Evolutionary conservation across 371 early-diverging fungal genomes (phyloP).

Genomic region (Mucor racemosus): DNA sequence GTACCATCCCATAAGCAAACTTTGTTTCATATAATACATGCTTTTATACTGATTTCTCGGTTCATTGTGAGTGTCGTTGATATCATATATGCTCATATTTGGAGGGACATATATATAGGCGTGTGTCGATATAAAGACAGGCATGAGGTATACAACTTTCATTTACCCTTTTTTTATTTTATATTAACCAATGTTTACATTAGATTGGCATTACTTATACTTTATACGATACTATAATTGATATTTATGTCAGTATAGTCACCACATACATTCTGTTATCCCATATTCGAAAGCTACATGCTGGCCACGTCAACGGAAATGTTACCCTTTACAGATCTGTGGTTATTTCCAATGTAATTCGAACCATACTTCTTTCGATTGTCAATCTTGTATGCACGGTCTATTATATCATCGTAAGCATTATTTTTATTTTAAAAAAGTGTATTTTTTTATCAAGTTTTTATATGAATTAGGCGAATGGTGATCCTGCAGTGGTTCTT

Average conservation of each 20-base stretch:
- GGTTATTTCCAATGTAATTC: conserved; percentile 12
- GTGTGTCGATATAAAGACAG: conserved; percentile 10
- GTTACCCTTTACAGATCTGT: conserved; percentile 10
- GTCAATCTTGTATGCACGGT: conserved; percentile 3
- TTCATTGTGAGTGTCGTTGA: not conserved
- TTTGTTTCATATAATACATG: not conserved
- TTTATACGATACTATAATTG: not conserved
- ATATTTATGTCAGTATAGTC: conserved; percentile 12
- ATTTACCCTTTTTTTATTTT: not conserved
- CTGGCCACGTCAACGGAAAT: not conserved
- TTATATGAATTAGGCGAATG: not conserved
- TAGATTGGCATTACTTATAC: conserved; percentile 11
- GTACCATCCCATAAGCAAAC: not conserved
- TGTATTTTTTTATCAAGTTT: no score
- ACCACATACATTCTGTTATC: not conserved
- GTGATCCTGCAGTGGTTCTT: not conserved
- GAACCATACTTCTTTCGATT: conserved; percentile 5
- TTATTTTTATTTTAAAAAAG: no score
- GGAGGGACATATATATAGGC: not conserved
- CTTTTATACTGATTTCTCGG: not conserved
- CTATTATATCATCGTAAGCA: conserved; percentile 13
- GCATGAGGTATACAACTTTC: not conserved
- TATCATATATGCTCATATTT: not conserved
- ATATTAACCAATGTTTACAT: no score
- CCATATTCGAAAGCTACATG: conserved; percentile 5